Evolutionary conservation across 768 basidiomycete genomes (phyloP), one percentile per base, ranked within the genome.

Genomic region (Antrodiella citrinella): DNA sequence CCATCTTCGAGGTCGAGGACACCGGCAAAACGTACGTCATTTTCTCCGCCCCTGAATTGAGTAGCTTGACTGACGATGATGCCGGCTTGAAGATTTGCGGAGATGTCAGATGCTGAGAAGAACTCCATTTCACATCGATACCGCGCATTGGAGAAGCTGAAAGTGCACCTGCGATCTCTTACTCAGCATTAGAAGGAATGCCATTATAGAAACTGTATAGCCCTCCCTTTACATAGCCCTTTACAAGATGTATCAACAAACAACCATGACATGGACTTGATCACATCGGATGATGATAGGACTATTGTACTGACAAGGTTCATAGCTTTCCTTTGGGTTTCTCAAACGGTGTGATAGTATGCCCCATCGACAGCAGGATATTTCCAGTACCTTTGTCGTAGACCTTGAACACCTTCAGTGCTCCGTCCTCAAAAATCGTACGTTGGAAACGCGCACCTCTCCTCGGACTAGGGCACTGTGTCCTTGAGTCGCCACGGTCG

Each of bases 1-100:
- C 91, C 0, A 68, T 87, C 7, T 96, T 95, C 61, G 79, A 92
- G 62, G 88, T 87, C 0, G 72, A 78, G 45, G 84, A 79, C 9
- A 82, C 76, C 18, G 82, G 83, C 4, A 72, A 81, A 65, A 98
- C 94, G 87, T 94, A 53, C 51, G 74, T 61, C 58, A 51, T 48
- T 19, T 7, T 22, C 48, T 23, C 38, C 43, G 26, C 35, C 11
- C 10, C 45, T 25, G 40, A 21, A 45, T 46, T 43, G 35, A 38
- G 18, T 38, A 38, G 35, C 35, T n/a, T n/a, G 30, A 35, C 30
- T 7, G 30, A 35, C 22, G 26, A 18, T 21, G 4, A 25, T 13
- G 12, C 22, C 3, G 5, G 4, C 41, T 35, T 25, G n/a, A 51
- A 82, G 80, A 3, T 87, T 83, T 64, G 72, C 84, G 24, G 84